Percentiles rank a stretch among this genome's conserved stretches.
phyloP scores from a whole-genome alignment of 2,329 filamentous ascomycete species.

The Microascus cirrosus region DNA sequence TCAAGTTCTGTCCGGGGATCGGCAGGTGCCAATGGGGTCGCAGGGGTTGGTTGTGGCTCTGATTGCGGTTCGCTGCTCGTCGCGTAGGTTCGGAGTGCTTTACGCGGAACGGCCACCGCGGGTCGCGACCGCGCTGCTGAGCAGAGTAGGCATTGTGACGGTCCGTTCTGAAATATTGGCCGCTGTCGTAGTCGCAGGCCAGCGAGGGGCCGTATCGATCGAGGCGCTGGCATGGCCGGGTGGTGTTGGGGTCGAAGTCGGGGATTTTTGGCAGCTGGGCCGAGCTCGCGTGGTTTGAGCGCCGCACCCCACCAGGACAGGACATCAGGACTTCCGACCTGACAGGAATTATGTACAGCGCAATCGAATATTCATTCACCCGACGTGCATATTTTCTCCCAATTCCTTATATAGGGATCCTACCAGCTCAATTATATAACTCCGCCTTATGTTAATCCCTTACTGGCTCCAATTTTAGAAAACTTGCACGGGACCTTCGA shows the following conservation, averaged over 20 bases:
- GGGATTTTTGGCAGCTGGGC: background rate
- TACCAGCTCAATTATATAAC: no score
- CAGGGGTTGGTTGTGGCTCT: background rate
- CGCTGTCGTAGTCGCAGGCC: background rate
- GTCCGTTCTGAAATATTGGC: slow-evolving; percentile 6
- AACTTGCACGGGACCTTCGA: no score
- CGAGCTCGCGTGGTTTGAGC: background rate
- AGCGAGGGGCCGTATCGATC: slow-evolving; percentile 3
- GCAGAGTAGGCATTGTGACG: slow-evolving; percentile 3
- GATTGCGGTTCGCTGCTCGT: background rate
- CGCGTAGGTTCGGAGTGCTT: background rate
- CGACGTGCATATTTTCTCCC: no score
- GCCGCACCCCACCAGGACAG: no score
- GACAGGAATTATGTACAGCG: no score
- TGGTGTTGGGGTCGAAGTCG: background rate
- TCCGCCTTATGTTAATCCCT: no score
- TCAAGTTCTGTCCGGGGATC: slow-evolving; percentile 37
- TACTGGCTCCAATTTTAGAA: no score
- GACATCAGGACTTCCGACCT: no score
- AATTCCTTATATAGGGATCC: no score
- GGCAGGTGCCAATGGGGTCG: slow-evolving; percentile 11
- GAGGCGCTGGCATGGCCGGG: slow-evolving; percentile 4
- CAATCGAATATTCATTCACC: no score
- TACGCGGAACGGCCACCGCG: background rate
- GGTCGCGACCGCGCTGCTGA: background rate